Evolutionary conservation across 225 moss, liverwort and hornwort species (phyloP).

Genomic region (Marchantia paleacea): DNA sequence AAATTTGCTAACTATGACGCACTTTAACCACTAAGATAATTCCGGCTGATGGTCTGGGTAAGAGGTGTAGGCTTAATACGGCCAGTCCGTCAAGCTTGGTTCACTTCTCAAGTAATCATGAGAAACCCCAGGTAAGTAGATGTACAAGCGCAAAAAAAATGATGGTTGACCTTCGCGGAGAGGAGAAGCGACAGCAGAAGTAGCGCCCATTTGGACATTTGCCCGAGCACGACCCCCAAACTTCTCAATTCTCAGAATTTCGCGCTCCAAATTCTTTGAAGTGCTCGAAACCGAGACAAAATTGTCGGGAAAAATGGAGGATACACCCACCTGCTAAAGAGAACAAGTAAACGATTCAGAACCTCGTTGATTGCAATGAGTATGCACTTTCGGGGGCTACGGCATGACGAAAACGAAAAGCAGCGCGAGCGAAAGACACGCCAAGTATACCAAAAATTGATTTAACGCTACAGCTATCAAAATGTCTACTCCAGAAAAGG

Average conservation of each 20-base stretch:
- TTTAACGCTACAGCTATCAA: background rate
- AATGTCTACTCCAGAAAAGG: background rate
- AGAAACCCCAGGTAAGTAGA: background rate
- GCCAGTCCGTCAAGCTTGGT: background rate
- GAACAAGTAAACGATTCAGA: background rate
- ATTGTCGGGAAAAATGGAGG: slow-evolving; percentile 26
- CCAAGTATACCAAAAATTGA: background rate
- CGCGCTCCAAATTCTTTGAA: slow-evolving; percentile 17
- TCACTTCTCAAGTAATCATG: background rate
- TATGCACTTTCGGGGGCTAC: background rate
- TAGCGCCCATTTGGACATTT: background rate
- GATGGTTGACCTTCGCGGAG: slow-evolving; percentile 15
- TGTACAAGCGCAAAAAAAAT: background rate
- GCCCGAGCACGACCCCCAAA: slow-evolving; percentile 23
- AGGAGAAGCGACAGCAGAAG: slow-evolving; percentile 27
- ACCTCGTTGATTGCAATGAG: background rate
- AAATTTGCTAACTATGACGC: background rate
- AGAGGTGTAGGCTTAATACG: background rate
- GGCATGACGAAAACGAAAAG: background rate
- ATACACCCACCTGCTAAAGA: slow-evolving; percentile 5
- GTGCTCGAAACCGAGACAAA: slow-evolving; percentile 22
- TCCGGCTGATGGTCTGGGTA: background rate
- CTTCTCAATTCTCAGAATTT: slow-evolving; percentile 17
- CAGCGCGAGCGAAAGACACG: background rate
- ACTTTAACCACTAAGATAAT: background rate